Evolutionary conservation across 1,139 yeast species (phyloP).

Genomic region (Saccharomyces hybrid): DNA sequence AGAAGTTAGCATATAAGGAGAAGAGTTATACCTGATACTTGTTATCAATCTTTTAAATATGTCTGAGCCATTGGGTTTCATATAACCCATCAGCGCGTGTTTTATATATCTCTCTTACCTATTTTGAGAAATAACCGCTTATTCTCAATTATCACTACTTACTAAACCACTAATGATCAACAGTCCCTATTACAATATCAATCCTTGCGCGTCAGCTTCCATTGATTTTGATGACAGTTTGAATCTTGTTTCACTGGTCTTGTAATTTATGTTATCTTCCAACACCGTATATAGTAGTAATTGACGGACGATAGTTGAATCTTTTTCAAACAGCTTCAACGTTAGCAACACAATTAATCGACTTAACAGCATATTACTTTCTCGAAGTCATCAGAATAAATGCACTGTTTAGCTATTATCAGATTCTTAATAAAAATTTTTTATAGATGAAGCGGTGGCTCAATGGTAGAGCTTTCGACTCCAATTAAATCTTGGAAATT

Average conservation of each 20-base stretch:
- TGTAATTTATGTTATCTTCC: too few relatives aligned
- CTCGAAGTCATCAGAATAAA: not conserved
- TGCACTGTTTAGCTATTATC: too few relatives aligned
- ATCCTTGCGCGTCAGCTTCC: not conserved
- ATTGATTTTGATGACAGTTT: too few relatives aligned
- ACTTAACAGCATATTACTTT: not conserved
- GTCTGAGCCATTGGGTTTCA: not conserved
- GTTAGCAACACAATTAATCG: not conserved
- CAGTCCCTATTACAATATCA: not conserved
- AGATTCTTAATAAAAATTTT: not conserved
- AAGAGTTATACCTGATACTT: not conserved
- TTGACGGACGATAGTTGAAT: too few relatives aligned
- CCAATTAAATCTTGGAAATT: conserved; percentile 43
- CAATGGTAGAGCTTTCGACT: conserved; percentile 91
- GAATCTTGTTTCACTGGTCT: too few relatives aligned
- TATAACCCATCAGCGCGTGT: not conserved
- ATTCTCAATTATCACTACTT: not conserved
- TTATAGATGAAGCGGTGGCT: conserved; percentile 65
- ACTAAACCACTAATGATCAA: not conserved
- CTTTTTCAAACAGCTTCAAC: not conserved
- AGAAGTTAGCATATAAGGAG: not conserved
- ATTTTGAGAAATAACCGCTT: not conserved
- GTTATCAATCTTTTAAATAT: not conserved
- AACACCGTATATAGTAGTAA: too few relatives aligned
- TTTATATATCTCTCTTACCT: not conserved